Evolutionary conservation across 371 early-diverging fungal species (phyloP).

Genomic region (Capillidium heterosporum): DNA sequence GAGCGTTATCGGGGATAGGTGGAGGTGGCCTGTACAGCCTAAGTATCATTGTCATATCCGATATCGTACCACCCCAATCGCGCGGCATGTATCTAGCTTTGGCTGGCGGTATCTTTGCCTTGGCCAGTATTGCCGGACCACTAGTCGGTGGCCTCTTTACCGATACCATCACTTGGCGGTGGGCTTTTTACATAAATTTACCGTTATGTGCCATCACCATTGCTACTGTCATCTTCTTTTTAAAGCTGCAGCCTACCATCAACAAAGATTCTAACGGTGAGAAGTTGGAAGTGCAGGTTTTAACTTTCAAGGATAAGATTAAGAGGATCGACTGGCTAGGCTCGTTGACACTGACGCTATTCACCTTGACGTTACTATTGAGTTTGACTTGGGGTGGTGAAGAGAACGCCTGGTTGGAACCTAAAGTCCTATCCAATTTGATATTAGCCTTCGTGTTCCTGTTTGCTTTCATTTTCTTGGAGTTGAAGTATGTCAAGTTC

Average conservation of each 20-base stretch:
- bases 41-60: conserved; percentile 48
- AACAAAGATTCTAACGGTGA: conserved; percentile 18
- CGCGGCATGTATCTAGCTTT: conserved; percentile 29
- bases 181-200: conserved; percentile 31
- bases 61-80: conserved; percentile 20
- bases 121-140: conserved; percentile 22
- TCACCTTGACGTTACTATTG: conserved; percentile 30
- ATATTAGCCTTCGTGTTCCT: conserved; percentile 20
- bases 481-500: conserved; percentile 20
- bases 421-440: conserved; percentile 30
- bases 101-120: conserved; percentile 20
- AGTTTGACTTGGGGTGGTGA: conserved; percentile 37
- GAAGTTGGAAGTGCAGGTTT: too few relatives aligned
- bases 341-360: conserved; percentile 20
- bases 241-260: conserved; percentile 20
- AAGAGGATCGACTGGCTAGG: conserved; percentile 30
- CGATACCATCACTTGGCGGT: conserved; percentile 20
- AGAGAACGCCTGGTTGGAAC: conserved; percentile 27
- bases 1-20: conserved; percentile 42
- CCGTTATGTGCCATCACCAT: conserved; percentile 27
- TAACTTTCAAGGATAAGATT: too few relatives aligned
- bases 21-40: conserved; percentile 50
- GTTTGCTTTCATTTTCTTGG: conserved; percentile 16
- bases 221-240: conserved; percentile 20
- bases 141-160: conserved; percentile 25